These are phyloP conservation scores for Primulina tabacum DNA, from an alignment of 257 asterid genomes.

Conservation along the genomic window DNA sequence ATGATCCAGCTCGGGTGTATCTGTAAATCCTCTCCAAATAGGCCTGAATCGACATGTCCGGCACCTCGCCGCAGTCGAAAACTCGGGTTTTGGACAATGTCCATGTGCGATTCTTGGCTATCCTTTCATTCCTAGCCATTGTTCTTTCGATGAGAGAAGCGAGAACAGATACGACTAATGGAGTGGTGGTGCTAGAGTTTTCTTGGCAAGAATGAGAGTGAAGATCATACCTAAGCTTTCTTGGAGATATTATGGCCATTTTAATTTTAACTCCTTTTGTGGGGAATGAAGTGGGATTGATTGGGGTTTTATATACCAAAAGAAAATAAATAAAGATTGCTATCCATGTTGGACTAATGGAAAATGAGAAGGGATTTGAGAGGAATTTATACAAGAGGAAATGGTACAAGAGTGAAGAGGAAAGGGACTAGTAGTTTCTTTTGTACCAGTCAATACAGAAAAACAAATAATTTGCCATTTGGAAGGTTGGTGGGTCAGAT, in stretches of 20 bases:
- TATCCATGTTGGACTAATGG: not conserved
- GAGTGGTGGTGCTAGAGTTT: constrained; percentile 40
- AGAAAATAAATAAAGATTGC: too few species aligned
- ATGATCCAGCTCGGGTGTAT: constrained; percentile 84
- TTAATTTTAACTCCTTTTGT: not conserved
- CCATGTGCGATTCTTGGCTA: constrained; percentile 42
- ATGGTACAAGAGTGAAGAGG: too few species aligned
- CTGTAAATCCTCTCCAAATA: constrained; percentile 83
- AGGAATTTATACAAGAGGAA: too few species aligned
- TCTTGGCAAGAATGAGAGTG: constrained; percentile 53
- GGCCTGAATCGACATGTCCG: constrained; percentile 72
- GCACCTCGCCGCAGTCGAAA: constrained; percentile 70
- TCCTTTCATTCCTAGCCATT: constrained; percentile 65
- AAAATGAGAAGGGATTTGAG: too few species aligned
- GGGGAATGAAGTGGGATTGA: too few species aligned
- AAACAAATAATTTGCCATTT: too few species aligned
- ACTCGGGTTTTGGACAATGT: constrained; percentile 40
- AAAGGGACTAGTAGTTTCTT: too few species aligned
- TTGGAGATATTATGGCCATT: constrained; percentile 83
- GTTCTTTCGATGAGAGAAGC: constrained; percentile 87
- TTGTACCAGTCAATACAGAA: too few species aligned
- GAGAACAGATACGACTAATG: constrained; percentile 82
- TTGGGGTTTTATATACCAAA: too few species aligned
- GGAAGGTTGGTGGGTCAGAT: too few species aligned
- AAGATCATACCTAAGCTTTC: constrained; percentile 64